phyloP scores from a whole-genome alignment of 1,284 basidiomycete species.

The Microbotryomycetes sp. region DNA sequence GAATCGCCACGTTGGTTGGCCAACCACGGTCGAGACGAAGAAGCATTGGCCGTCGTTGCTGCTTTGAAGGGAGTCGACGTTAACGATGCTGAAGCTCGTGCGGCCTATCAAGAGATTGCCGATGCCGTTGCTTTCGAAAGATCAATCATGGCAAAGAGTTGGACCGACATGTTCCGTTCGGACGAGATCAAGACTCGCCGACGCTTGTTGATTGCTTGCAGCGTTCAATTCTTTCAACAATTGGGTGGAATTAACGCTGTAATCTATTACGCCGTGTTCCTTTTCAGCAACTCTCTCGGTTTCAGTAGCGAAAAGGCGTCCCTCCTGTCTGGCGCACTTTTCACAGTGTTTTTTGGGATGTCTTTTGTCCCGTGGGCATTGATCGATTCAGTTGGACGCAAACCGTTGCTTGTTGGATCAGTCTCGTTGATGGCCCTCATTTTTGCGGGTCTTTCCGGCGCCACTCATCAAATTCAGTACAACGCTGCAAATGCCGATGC shows the following conservation, averaged over 20 bases:
- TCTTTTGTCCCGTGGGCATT: conserved; percentile 39
- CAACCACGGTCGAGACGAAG: conserved; percentile 33
- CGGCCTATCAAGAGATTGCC: conserved; percentile 37
- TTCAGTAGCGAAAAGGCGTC: conserved; percentile 23
- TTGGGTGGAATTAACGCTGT: conserved; percentile 41
- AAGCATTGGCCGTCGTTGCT: conserved; percentile 35
- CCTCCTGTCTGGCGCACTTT: conserved; percentile 39
- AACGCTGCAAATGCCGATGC: conserved; percentile 31
- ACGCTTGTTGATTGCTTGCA: conserved; percentile 41
- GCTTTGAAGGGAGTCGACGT: conserved; percentile 31
- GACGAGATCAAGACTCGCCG: conserved; percentile 38
- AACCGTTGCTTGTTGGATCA: conserved; percentile 38
- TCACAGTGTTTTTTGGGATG: conserved; percentile 37
- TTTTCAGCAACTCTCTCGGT: conserved; percentile 25
- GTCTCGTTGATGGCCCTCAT: conserved; percentile 38
- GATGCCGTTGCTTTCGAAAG: conserved; percentile 37
- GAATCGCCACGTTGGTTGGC: conserved; percentile 41
- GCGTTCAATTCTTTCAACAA: conserved; percentile 41
- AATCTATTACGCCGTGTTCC: conserved; percentile 37
- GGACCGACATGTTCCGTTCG: conserved; percentile 37
- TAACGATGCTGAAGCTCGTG: conserved; percentile 28
- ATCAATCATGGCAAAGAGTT: conserved; percentile 33
- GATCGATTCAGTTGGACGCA: conserved; percentile 40
- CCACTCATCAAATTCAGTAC: conserved; percentile 35
- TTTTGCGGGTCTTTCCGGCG: conserved; percentile 39